These are phyloP conservation scores for Aspergillus conjunctus DNA, from an alignment of 495 filamentous ascomycete species.

Conservation along the genomic window DNA sequence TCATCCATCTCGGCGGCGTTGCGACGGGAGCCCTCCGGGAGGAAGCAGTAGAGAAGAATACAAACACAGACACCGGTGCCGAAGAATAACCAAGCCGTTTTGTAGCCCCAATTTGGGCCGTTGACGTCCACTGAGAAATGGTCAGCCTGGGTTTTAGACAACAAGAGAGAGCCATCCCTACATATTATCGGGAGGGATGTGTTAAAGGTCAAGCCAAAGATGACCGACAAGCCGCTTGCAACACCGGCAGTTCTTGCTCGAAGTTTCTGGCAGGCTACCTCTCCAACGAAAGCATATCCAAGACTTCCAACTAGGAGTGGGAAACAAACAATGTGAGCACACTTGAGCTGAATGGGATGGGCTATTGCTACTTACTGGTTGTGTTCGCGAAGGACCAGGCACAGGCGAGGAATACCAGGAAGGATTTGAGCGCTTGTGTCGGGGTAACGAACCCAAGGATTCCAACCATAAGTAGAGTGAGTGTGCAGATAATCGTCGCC, in stretches of 20 bases:
- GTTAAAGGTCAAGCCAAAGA: constrained; percentile 4
- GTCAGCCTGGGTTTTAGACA: too few species aligned
- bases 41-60: background rate
- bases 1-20: constrained; percentile 7
- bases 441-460: background rate
- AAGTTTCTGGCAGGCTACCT: background rate
- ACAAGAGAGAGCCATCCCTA: background rate
- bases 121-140: constrained; percentile 7
- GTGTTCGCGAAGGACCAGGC: constrained; percentile 7
- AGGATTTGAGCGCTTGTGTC: constrained; percentile 3
- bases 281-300: background rate
- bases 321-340: too few species aligned
- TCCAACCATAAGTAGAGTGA: background rate
- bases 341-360: too few species aligned
- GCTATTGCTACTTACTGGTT: too few species aligned
- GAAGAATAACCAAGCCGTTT: constrained; percentile 9
- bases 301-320: constrained; percentile 1
- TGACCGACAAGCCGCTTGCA: background rate
- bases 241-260: constrained; percentile 1
- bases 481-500: background rate
- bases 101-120: constrained; percentile 4
- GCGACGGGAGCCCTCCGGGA: constrained; percentile 5
- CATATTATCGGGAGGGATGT: background rate
- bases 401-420: background rate
- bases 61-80: constrained; percentile 2